A percentile compares a stretch with the other conserved stretches of the same genome.
phyloP scores from a whole-genome alignment of 257 asterid genomes.

The Dorcoceras hygrometricum region DNA sequence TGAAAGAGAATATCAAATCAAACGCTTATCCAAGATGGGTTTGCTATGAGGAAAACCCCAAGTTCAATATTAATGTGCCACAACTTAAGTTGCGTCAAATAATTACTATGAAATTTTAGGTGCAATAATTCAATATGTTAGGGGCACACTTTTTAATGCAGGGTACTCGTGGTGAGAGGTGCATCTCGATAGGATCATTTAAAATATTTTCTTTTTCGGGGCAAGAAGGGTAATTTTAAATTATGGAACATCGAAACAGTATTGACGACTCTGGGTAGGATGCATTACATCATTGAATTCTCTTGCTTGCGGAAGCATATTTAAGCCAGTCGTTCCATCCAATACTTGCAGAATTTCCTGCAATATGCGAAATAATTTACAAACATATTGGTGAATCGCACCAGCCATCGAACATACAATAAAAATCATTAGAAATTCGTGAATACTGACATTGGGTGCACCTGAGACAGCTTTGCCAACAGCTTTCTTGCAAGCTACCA shows the following conservation, averaged over 20 bases:
- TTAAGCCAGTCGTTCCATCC: constrained; percentile 95
- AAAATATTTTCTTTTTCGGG: neutral
- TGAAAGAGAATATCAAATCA: constrained; percentile 28
- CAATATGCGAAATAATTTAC: constrained; percentile 10
- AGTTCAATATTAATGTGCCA: neutral
- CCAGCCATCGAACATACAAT: neutral
- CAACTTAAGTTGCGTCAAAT: neutral
- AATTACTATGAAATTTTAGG: neutral
- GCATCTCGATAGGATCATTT: neutral
- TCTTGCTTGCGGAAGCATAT: constrained; percentile 98
- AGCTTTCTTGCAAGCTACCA: constrained; percentile 82
- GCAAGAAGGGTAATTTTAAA: neutral
- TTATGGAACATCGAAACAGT: neutral
- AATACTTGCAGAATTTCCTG: constrained; percentile 88
- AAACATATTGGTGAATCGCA: neutral
- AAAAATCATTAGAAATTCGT: constrained; percentile 1
- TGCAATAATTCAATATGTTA: neutral
- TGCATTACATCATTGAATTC: constrained; percentile 87
- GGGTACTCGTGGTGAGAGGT: neutral
- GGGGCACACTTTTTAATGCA: neutral
- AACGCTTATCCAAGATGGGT: constrained; percentile 9
- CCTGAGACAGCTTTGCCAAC: constrained; percentile 69
- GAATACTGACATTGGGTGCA: constrained; percentile 77
- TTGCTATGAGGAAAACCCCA: neutral
- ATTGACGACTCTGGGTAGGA: constrained; percentile 6